phyloP scores from a whole-genome alignment of 2,329 filamentous ascomycete genomes.

The Trichoderma koningii region DNA sequence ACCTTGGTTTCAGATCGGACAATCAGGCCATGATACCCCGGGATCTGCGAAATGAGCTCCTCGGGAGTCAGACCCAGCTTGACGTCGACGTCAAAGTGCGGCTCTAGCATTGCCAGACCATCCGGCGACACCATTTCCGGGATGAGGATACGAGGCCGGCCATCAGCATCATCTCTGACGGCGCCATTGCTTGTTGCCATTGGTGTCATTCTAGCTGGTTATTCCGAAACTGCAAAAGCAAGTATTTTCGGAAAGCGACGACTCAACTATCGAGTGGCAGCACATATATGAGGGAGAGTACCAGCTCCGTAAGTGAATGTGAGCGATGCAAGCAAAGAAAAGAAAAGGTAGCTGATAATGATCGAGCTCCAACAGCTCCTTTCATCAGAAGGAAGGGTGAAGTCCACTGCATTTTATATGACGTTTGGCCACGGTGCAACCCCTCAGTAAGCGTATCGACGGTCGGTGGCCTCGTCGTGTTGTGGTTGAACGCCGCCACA shows the following conservation, averaged over 20 bases:
- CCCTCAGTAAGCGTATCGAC: constrained; percentile 20
- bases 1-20: constrained; percentile 83
- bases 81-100: constrained; percentile 69
- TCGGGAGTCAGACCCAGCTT: constrained; percentile 62
- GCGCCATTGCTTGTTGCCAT: constrained; percentile 32
- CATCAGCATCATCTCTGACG: constrained; percentile 17
- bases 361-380: background rate
- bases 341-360: background rate
- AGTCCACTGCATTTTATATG: background rate
- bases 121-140: constrained; percentile 81
- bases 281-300: background rate
- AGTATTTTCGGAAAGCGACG: background rate
- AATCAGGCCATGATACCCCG: constrained; percentile 73
- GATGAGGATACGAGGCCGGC: constrained; percentile 61
- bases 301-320: background rate
- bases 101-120: constrained; percentile 68
- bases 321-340: background rate
- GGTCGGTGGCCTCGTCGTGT: background rate
- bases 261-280: background rate
- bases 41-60: constrained; percentile 67
- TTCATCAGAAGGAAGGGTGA: background rate
- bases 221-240: background rate
- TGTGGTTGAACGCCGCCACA: constrained; percentile 6
- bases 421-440: constrained; percentile 12
- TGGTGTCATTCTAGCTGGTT: constrained; percentile 34